Evolutionary conservation across 176 grass and related monocot genomes (phyloP).

Genomic region (Tillandsia leiboldiana): DNA sequence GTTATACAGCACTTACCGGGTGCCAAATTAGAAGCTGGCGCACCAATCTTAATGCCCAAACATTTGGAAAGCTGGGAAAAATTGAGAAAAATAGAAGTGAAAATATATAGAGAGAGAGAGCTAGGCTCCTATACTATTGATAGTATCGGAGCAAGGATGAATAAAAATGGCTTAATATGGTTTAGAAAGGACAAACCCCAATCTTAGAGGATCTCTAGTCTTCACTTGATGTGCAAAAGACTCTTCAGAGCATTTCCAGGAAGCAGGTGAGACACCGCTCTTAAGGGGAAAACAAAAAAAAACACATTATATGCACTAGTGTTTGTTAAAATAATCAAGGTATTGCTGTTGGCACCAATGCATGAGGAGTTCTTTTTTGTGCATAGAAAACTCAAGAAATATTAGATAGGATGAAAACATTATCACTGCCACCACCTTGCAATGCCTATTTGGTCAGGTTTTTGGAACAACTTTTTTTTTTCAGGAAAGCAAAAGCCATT

Average conservation of each 20-base stretch:
- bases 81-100: conserved; percentile 14
- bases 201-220: conserved; percentile 87
- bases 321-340: background rate
- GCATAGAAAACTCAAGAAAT: background rate
- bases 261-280: conserved; percentile 53
- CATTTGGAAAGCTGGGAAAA: conserved; percentile 70
- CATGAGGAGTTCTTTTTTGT: background rate
- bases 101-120: background rate
- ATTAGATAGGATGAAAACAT: background rate
- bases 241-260: conserved; percentile 98
- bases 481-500: too few species aligned
- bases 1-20: conserved; percentile 50
- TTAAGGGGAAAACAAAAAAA: conserved; percentile 22
- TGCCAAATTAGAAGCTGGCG: conserved; percentile 89
- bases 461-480: too few species aligned
- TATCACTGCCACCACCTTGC: background rate
- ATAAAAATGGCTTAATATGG: conserved; percentile 14
- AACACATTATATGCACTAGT: conserved; percentile 6
- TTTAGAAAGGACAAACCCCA: conserved; percentile 38
- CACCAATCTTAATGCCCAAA: conserved; percentile 66
- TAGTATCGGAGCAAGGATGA: too few species aligned
- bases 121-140: too few species aligned
- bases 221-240: conserved; percentile 91
- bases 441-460: too few species aligned
- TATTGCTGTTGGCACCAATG: background rate